Base-by-base conservation (phyloP, 164 flowering plant genomes). In the Stephania japonica region DNA sequence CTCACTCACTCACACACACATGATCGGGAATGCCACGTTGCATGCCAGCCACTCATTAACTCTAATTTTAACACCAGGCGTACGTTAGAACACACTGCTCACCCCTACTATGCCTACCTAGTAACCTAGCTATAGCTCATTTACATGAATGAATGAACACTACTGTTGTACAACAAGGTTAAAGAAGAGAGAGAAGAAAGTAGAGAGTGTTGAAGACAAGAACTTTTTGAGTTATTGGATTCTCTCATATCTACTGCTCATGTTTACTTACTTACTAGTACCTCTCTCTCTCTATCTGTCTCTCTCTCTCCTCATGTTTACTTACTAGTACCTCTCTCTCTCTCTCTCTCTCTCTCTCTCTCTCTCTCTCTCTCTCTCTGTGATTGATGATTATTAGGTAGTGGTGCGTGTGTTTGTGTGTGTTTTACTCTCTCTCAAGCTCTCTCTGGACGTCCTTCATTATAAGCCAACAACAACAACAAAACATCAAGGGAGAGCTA, bases 1-100 rank as follows among this genome's bases (percentile, higher is more conserved):
- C 38, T 32, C 38, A 4, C 38, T 32, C 38, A 4, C 38, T 19
- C 64, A 19, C 24, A 19, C 25, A n/a, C n/a, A 59, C n/a, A 79
- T 82, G 70, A 78, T 72, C 41, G 71, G 79, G 83, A 78, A 81
- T 81, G 83, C 73, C 81, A 81, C 73, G 74, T 71, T 62, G 38
- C 38, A 32, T 32, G 67, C 47, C 72, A 42, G 68, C 83, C 76
- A 81, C 76, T 70, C 74, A 68, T 67, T 73, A 70, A 16, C 68
- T 50, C 41, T 42, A 3, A 3, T 26, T 9, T 43, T 53, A 47
- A 26, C 72, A 18, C 19, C 72, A 50, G 42, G 72, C 72, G 72
- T 70, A 70, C 49, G 63, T 70, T 73, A 43, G 62, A 49, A 44
- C 72, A 63, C 78, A 69, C 84, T 32, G 38, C 38, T 86, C 82